These are phyloP conservation scores for Epichloe festucae DNA, from an alignment of 2,329 filamentous ascomycete genomes.

Conservation along the genomic window DNA sequence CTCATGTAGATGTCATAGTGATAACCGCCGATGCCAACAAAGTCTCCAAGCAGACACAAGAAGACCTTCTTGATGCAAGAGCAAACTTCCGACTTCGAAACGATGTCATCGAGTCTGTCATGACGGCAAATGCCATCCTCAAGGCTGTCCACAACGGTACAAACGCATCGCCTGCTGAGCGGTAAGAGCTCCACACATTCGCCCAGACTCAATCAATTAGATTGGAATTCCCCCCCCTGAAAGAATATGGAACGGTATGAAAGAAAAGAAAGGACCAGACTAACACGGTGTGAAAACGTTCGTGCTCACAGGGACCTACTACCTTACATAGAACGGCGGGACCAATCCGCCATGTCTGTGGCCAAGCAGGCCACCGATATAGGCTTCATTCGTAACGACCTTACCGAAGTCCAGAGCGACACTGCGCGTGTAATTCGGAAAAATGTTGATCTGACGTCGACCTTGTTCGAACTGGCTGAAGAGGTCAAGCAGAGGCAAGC, in stretches of 20 bases:
- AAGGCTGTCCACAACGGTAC: slow-evolving; percentile 62
- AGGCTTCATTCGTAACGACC: slow-evolving; percentile 34
- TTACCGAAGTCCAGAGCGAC: slow-evolving; percentile 45
- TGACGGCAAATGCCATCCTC: slow-evolving; percentile 62
- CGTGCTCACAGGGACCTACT: slow-evolving; percentile 44
- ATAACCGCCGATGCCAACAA: slow-evolving; percentile 24
- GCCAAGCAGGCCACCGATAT: slow-evolving; percentile 45
- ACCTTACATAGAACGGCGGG: slow-evolving; percentile 52
- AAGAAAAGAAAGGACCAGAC: neutral
- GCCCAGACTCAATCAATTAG: neutral
- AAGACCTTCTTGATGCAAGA: slow-evolving; percentile 55
- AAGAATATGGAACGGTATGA: neutral
- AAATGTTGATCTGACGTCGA: slow-evolving; percentile 50
- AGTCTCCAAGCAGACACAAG: slow-evolving; percentile 44
- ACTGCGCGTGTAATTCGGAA: slow-evolving; percentile 40
- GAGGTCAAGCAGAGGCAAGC: slow-evolving; percentile 39
- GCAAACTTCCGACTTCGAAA: slow-evolving; percentile 57
- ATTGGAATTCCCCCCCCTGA: no score
- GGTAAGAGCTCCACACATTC: slow-evolving; percentile 30
- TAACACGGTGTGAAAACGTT: neutral
- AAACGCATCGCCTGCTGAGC: slow-evolving; percentile 51
- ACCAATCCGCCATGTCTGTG: slow-evolving; percentile 50
- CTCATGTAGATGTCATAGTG: neutral
- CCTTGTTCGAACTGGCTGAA: slow-evolving; percentile 50
- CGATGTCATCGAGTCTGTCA: slow-evolving; percentile 52